Percentiles rank a stretch among this genome's conserved stretches.
Evolutionary conservation across 768 basidiomycete species (phyloP).

Genomic region (Lyophyllum shimeji): DNA sequence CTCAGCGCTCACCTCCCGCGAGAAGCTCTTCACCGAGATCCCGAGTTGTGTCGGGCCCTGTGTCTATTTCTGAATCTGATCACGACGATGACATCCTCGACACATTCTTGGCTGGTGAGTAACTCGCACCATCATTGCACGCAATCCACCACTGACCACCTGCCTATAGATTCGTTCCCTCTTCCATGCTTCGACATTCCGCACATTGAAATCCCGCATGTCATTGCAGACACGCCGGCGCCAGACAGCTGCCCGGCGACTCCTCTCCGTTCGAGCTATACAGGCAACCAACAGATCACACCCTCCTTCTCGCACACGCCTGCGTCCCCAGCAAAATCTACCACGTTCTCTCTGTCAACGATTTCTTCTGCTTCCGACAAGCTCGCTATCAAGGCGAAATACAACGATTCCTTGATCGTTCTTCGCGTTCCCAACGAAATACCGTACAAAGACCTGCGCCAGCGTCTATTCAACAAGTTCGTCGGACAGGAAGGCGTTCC

Average conservation of each 20-base stretch:
- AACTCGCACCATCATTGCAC: not conserved
- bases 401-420: constrained; percentile 60
- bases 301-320: constrained; percentile 8
- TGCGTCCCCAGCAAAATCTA: constrained; percentile 21
- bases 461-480: constrained; percentile 65
- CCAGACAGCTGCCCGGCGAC: constrained; percentile 12
- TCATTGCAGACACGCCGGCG: constrained; percentile 22
- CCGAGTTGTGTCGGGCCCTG: constrained; percentile 29
- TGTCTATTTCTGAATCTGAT: constrained; percentile 42
- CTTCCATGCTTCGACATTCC: constrained; percentile 37
- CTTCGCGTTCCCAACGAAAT: constrained; percentile 52
- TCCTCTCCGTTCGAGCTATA: constrained; percentile 3
- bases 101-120: constrained; percentile 33
- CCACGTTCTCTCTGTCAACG: constrained; percentile 26
- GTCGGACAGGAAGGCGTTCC: constrained; percentile 56
- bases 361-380: constrained; percentile 24
- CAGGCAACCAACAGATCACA: constrained; percentile 4
- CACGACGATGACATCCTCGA: constrained; percentile 36
- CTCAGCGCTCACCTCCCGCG: constrained; percentile 1
- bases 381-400: constrained; percentile 64
- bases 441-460: constrained; percentile 52
- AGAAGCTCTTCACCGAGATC: constrained; percentile 13
- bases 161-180: constrained; percentile 38
- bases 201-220: constrained; percentile 28
- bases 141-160: not conserved